Evolutionary conservation across 2,329 filamentous ascomycete genomes (phyloP).

Genomic region (Myriosclerotinia duriaeana): DNA sequence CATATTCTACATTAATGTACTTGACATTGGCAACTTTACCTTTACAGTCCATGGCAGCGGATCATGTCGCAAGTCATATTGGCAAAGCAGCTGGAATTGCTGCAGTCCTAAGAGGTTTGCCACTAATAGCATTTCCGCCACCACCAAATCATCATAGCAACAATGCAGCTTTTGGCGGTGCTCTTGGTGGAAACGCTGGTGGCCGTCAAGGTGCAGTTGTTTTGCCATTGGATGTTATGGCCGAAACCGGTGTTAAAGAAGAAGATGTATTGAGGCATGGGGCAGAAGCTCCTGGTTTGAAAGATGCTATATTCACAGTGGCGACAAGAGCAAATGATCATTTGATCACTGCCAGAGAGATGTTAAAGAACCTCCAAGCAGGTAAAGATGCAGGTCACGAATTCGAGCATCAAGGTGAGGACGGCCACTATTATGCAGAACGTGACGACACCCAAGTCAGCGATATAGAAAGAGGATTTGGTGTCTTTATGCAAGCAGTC

Average conservation of each 20-base stretch:
- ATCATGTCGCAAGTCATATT: slow-evolving; percentile 92
- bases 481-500: slow-evolving; percentile 76
- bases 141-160: slow-evolving; percentile 57
- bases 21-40: slow-evolving; percentile 78
- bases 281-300: slow-evolving; percentile 72
- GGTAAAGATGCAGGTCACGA: slow-evolving; percentile 78
- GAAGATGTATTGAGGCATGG: slow-evolving; percentile 86
- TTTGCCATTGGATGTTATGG: slow-evolving; percentile 87
- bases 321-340: slow-evolving; percentile 95
- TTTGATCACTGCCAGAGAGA: slow-evolving; percentile 87
- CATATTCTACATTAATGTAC: slow-evolving; percentile 91
- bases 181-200: slow-evolving; percentile 42
- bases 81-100: slow-evolving; percentile 91
- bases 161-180: slow-evolving; percentile 45
- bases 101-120: slow-evolving; percentile 81
- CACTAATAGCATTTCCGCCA: slow-evolving; percentile 78
- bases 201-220: slow-evolving; percentile 65
- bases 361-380: slow-evolving; percentile 76
- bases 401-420: slow-evolving; percentile 82
- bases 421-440: slow-evolving; percentile 56
- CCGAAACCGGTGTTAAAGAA: slow-evolving; percentile 74
- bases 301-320: slow-evolving; percentile 87
- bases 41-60: slow-evolving; percentile 77
- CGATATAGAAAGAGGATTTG: slow-evolving; percentile 68
- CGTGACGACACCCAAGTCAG: slow-evolving; percentile 44